Evolutionary conservation across 805 yeast species (phyloP).

Genomic region (Wickerhamomyces bisporus): DNA sequence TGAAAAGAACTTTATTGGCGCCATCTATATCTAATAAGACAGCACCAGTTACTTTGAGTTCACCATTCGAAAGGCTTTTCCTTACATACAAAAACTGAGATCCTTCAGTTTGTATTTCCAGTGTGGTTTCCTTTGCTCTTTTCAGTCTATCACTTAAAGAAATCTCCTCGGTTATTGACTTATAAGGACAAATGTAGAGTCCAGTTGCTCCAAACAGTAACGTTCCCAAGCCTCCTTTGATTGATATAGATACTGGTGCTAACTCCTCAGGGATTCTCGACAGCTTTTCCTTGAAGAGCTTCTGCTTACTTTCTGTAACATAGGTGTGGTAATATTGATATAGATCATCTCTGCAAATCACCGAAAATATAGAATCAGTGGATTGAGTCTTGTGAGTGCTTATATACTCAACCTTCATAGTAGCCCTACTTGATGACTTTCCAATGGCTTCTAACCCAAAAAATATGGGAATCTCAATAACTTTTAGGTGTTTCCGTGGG

Average conservation of each 20-base stretch:
- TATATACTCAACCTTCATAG: constrained; percentile 8
- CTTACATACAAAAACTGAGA: constrained; percentile 1
- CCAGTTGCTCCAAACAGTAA: constrained; percentile 14
- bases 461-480: too few relatives aligned
- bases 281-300: constrained; percentile 2
- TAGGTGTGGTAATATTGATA: constrained; percentile 12
- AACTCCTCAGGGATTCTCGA: constrained; percentile 10
- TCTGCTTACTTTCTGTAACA: constrained; percentile 2
- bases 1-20: constrained; percentile 4
- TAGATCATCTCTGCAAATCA: constrained; percentile 14
- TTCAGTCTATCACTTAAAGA: neutral
- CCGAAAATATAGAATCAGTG: constrained; percentile 8
- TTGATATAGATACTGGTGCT: constrained; percentile 5
- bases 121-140: constrained; percentile 2
- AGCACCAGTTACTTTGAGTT: constrained; percentile 9
- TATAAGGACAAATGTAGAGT: constrained; percentile 7
- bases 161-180: constrained; percentile 1
- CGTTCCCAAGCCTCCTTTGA: constrained; percentile 6
- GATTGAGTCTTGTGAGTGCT: neutral
- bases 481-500: too few relatives aligned
- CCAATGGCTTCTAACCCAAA: constrained; percentile 8
- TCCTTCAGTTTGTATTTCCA: constrained; percentile 1
- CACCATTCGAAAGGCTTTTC: constrained; percentile 2
- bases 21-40: neutral
- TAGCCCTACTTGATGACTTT: too few relatives aligned